A percentile compares a stretch with the other conserved stretches of the same genome.
These are phyloP conservation scores for Rhododendron simsii DNA, from an alignment of 148 eudicot genomes.

Conservation along the genomic window DNA sequence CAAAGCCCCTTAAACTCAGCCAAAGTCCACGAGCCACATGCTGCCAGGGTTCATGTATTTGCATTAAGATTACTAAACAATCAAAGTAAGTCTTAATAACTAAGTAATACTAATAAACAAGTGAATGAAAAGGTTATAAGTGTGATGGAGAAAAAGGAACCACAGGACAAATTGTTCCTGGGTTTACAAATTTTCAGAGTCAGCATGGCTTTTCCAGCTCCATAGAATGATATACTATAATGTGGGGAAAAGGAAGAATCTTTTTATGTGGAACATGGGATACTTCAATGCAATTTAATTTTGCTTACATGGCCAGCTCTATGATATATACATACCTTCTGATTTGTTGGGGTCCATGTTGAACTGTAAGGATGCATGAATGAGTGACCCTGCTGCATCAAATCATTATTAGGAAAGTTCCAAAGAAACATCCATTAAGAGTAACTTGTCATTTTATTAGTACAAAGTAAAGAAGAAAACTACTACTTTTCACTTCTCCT, in stretches of 20 bases:
- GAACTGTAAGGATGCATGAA: slow-evolving; percentile 1
- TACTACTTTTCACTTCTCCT: background rate
- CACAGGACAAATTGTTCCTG: background rate
- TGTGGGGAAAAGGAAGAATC: background rate
- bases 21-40: slow-evolving; percentile 8
- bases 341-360: slow-evolving; percentile 9
- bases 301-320: background rate
- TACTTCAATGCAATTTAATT: background rate
- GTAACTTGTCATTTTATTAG: background rate
- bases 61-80: background rate
- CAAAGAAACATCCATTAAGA: background rate
- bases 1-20: slow-evolving; percentile 6
- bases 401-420: background rate
- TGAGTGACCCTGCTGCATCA: background rate
- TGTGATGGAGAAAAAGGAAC: background rate
- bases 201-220: background rate
- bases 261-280: background rate
- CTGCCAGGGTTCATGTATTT: background rate
- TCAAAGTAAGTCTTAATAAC: background rate
- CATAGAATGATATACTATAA: background rate
- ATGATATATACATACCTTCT: background rate
- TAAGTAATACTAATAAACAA: background rate
- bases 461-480: background rate
- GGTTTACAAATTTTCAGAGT: background rate
- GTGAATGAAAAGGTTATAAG: background rate